Evolutionary conservation across 1,139 yeast genomes (phyloP).

Genomic region (Hyphopichia buzzinii): DNA sequence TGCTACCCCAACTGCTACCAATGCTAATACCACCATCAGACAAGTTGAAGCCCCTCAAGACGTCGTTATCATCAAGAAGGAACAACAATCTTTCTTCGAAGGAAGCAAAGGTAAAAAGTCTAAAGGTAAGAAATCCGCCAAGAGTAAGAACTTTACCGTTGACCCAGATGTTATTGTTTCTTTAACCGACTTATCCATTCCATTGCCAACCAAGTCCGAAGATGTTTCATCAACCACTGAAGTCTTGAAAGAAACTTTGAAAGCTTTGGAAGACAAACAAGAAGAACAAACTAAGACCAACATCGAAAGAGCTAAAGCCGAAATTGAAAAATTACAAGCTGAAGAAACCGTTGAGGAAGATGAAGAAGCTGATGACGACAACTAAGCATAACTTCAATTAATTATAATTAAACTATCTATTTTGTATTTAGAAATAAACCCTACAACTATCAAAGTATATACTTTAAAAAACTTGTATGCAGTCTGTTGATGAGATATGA

Average conservation of each 20-base stretch:
- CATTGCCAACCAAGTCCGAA: slow-evolving; percentile 77
- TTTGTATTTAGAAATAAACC: slow-evolving; percentile 2
- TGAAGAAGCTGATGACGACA: slow-evolving; percentile 13
- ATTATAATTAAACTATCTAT: background rate
- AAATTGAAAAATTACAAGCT: slow-evolving; percentile 62
- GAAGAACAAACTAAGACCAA: slow-evolving; percentile 78
- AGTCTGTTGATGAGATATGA: background rate
- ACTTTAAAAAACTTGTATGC: slow-evolving; percentile 1
- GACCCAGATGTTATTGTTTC: slow-evolving; percentile 81
- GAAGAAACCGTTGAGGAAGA: slow-evolving; percentile 32
- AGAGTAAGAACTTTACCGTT: slow-evolving; percentile 56
- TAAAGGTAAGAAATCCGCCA: slow-evolving; percentile 39
- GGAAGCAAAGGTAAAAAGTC: slow-evolving; percentile 50
- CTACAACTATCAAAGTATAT: too few relatives aligned
- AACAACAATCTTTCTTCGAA: slow-evolving; percentile 57
- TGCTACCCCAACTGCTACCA: slow-evolving; percentile 22
- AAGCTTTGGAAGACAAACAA: slow-evolving; percentile 69
- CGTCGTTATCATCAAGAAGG: slow-evolving; percentile 63
- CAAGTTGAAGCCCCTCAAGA: slow-evolving; percentile 61
- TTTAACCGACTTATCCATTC: slow-evolving; percentile 71
- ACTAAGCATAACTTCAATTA: background rate
- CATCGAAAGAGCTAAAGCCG: slow-evolving; percentile 72
- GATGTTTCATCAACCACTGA: slow-evolving; percentile 68
- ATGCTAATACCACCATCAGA: slow-evolving; percentile 33
- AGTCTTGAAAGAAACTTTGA: slow-evolving; percentile 71